phyloP scores from a whole-genome alignment of 257 asterid species.

The Anisodus tanguticus region DNA sequence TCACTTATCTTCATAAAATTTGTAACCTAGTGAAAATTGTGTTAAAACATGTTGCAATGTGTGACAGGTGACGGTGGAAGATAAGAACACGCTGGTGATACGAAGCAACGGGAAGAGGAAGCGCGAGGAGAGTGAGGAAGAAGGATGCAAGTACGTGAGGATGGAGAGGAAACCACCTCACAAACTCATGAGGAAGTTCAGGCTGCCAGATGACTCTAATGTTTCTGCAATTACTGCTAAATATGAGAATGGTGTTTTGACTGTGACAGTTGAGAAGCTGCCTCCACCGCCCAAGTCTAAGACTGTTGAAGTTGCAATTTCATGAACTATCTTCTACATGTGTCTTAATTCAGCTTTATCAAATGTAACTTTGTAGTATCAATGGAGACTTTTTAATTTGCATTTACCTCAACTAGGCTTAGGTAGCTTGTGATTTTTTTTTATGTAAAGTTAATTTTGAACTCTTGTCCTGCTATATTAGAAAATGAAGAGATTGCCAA shows the following conservation, averaged over 20 bases:
- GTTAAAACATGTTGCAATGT: background rate
- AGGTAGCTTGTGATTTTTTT: background rate
- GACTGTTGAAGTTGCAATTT: constrained; percentile 59
- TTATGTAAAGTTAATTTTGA: no score
- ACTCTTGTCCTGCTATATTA: no score
- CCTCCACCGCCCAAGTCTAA: constrained; percentile 78
- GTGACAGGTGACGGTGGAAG: constrained; percentile 70
- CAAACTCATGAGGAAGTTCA: constrained; percentile 66
- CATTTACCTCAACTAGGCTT: background rate
- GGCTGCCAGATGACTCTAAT: constrained; percentile 62
- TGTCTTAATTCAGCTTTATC: background rate
- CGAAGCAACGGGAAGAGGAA: constrained; percentile 83
- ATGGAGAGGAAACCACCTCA: constrained; percentile 65
- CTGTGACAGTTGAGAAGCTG: constrained; percentile 69
- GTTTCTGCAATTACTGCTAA: constrained; percentile 60
- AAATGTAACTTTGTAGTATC: background rate
- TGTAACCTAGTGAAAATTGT: background rate
- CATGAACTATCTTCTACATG: constrained; percentile 34
- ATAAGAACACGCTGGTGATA: constrained; percentile 64
- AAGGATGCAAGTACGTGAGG: constrained; percentile 73
- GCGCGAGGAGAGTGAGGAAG: constrained; percentile 75
- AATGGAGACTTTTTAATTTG: background rate
- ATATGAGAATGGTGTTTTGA: constrained; percentile 75
- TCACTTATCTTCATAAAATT: no score
- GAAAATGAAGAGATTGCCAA: no score